Percentiles rank a stretch among this genome's conserved stretches.
These are phyloP conservation scores for Penicillium sumatraense DNA, from an alignment of 2,329 filamentous ascomycete species.

Conservation along the genomic window DNA sequence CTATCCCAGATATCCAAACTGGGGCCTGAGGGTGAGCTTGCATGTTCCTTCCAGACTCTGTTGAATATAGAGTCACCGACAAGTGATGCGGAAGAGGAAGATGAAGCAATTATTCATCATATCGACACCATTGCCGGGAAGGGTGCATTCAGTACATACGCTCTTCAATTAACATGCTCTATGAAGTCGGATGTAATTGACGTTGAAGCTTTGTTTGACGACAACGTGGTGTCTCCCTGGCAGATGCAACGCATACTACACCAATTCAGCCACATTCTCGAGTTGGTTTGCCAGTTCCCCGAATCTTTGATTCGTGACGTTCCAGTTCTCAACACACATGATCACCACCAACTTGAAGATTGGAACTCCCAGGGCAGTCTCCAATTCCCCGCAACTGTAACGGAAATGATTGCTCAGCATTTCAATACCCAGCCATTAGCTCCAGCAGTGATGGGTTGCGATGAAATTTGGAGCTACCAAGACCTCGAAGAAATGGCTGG, in stretches of 20 bases:
- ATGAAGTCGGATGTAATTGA: neutral
- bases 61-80: neutral
- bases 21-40: neutral
- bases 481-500: too few species aligned
- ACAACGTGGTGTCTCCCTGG: neutral
- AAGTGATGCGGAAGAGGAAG: too few species aligned
- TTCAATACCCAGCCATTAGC: neutral
- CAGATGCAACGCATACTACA: neutral
- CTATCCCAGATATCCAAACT: neutral
- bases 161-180: neutral
- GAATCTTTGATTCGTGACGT: neutral
- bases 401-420: neutral
- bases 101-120: neutral
- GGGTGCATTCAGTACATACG: neutral
- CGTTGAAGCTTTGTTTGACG: neutral
- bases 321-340: neutral
- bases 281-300: neutral
- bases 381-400: neutral
- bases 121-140: neutral
- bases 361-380: too few species aligned
- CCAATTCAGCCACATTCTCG: neutral
- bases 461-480: too few species aligned
- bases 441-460: constrained; percentile 27
- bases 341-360: neutral
- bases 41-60: neutral